Evolutionary conservation across 83 land plant genomes (phyloP).

Genomic region (Thuja plicata): DNA sequence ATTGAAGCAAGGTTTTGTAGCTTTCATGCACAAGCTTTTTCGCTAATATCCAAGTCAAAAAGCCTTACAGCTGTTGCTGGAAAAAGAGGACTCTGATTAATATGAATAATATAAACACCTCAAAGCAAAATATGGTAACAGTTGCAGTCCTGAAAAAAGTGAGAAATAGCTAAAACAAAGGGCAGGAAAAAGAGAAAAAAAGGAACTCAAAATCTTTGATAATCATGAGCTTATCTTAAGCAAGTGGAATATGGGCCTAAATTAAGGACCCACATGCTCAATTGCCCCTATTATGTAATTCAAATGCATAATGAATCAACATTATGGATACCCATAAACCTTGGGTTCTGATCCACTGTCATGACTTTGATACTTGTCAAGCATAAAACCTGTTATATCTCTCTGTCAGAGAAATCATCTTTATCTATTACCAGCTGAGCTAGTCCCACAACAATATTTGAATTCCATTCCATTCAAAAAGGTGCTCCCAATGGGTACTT

Average conservation of each 20-base stretch:
- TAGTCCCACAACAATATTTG: slow-evolving; percentile 8
- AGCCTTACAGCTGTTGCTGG: not conserved
- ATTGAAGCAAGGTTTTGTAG: not conserved
- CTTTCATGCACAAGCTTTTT: not conserved
- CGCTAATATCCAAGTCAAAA: not conserved
- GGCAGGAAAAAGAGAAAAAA: not conserved
- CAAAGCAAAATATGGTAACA: not conserved
- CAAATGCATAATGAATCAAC: not conserved
- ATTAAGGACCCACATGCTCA: slow-evolving; percentile 10
- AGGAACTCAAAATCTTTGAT: not conserved
- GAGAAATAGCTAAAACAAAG: not conserved
- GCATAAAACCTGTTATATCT: not conserved
- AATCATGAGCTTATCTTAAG: slow-evolving; percentile 8
- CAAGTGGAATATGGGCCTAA: slow-evolving; percentile 1
- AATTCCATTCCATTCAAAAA: not conserved
- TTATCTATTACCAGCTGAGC: not conserved
- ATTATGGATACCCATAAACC: slow-evolving; percentile 6
- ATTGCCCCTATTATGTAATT: not conserved
- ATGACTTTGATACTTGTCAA: not conserved
- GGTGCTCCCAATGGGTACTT: not conserved
- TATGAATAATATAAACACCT: not conserved
- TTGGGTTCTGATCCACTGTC: slow-evolving; percentile 1
- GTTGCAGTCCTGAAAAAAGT: not conserved
- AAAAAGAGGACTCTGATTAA: slow-evolving; percentile 6
- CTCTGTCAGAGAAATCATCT: not conserved